Base-by-base conservation (phyloP, 2,329 filamentous ascomycete species). In the Colletotrichum sp. region DNA sequence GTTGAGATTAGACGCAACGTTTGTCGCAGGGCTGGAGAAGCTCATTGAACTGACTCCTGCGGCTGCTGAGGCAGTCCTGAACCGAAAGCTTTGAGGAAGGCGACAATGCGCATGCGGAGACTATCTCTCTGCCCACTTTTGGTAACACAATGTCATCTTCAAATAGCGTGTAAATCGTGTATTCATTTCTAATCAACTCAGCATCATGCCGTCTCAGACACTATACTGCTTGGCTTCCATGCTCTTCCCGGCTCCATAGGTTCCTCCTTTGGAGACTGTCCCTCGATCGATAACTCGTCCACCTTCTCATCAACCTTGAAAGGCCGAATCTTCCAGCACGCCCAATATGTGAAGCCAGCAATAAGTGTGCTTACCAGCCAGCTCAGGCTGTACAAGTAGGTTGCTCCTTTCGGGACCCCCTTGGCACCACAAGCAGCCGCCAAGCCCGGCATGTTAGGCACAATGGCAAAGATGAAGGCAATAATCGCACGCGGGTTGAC, bases 401-500 rank as follows among this genome's bases (percentile, higher is more conserved):
- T 19, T 2, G 72, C 72, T 6, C 68, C 72, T 6, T 77, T 74
- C 66, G 77, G 52, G 71, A 78, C 19, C 52, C 79, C 71, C 76
- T 80, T 81, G 39, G 79, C 74, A 15, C 72, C 72, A 27, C 72
- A 75, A 25, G 69, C 78, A 72, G 68, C 77, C 12, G 78, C 77
- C 30, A 79, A 55, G 6, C 78, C 78, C 3, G 80, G 80, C 48
- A 82, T 77, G 27, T 79, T 74, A 0, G 82, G 82, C 4, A 80
- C 69, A 19, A 84, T 79, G 25, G 80, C 81, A 65, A 84, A 72
- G 19, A 82, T 77, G 52, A 81, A 84, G 59, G 83, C 80, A 28
- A 79, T 78, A 6, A 81, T 79, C 1, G 83, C 81, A 60, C 82
- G 79, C 76, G 80, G 82, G 72, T 84, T 83, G 32, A 80, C 71